Evolutionary conservation across 2,329 filamentous ascomycete species (phyloP).

Genomic region (Xenosphaeropsis pyriputrescens): DNA sequence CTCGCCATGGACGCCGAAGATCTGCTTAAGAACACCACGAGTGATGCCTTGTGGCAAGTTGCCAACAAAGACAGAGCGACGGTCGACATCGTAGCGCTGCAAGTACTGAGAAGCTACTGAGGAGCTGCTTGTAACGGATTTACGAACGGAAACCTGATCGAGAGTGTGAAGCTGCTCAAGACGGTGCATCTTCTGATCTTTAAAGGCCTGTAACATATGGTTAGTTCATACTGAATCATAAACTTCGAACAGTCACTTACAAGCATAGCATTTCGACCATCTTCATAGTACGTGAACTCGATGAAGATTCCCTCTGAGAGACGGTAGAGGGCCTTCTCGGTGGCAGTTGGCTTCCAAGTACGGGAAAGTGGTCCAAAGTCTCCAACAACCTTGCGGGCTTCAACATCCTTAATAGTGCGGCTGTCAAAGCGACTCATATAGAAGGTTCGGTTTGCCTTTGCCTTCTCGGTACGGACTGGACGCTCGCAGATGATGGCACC

Average conservation of each 20-base stretch:
- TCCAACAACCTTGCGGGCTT: slow-evolving; percentile 27
- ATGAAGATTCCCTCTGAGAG: slow-evolving; percentile 26
- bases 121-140: neutral
- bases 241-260: slow-evolving; percentile 20
- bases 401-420: slow-evolving; percentile 22
- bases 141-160: slow-evolving; percentile 1
- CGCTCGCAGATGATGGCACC: slow-evolving; percentile 37
- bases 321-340: slow-evolving; percentile 14
- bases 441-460: slow-evolving; percentile 39
- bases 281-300: slow-evolving; percentile 34
- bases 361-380: slow-evolving; percentile 26
- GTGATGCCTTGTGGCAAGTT: slow-evolving; percentile 24
- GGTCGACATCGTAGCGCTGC: slow-evolving; percentile 25
- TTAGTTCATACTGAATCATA: slow-evolving; percentile 8
- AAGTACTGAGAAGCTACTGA: slow-evolving; percentile 8
- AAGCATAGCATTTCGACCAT: slow-evolving; percentile 29
- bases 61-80: slow-evolving; percentile 32
- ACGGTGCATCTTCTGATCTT: slow-evolving; percentile 8
- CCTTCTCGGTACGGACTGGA: slow-evolving; percentile 42
- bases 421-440: slow-evolving; percentile 25
- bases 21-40: slow-evolving; percentile 20
- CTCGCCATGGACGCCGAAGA: slow-evolving; percentile 23
- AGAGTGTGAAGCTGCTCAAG: slow-evolving; percentile 6
- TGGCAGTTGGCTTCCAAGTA: slow-evolving; percentile 8
- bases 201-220: slow-evolving; percentile 9